Evolutionary conservation across 1,139 yeast genomes (phyloP), one percentile per base, ranked within the genome.

Genomic region (Suzukiozyma palmioleophila): DNA sequence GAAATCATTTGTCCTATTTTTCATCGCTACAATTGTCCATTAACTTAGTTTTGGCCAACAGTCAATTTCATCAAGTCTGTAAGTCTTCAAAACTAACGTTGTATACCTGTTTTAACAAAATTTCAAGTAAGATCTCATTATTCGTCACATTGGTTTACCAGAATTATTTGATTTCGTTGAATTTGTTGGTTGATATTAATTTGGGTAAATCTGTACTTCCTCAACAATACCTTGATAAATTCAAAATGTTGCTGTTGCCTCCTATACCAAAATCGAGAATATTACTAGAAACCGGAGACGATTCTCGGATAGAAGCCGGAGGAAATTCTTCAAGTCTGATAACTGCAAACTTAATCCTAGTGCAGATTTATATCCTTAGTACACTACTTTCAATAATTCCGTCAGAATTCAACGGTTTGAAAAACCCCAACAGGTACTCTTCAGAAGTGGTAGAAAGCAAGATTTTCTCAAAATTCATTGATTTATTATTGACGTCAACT

Each of bases 181-280:
- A 53, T 33, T 41, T 56, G 27, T 44, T 51, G 39, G 42, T 37
- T 21, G 41, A 42, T 26, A 44, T 38, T 29, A 37, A 40, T 3
- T 44, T 41, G 13, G 38, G 37, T 13, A 8, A 25, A 8, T 4
- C 30, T n/a, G 16, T 22, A 1, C 38, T 60, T 14, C 62, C 65
- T 5, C 36, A 39, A 9, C 39, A 49, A 0, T 43, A 57, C 7
- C 21, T 35, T 2, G 33, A 39, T 11, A 48, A 45, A 22, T 58
- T 56, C 38, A 38, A 41, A 3, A 42, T 37, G 3, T 51, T 57
- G 15, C 39, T 42, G 3, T 45, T 62, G 16, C 68, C 71, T 3
- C 70, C 70, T 3, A 42, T 62, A 11, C 50, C 70, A 1, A 61
- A 54, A 39, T 47, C 56, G 9, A 44, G 38, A 32, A 52, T 43